Evolutionary conservation across 1,284 basidiomycete species (phyloP).

Genomic region (Trichosporon inkin): DNA sequence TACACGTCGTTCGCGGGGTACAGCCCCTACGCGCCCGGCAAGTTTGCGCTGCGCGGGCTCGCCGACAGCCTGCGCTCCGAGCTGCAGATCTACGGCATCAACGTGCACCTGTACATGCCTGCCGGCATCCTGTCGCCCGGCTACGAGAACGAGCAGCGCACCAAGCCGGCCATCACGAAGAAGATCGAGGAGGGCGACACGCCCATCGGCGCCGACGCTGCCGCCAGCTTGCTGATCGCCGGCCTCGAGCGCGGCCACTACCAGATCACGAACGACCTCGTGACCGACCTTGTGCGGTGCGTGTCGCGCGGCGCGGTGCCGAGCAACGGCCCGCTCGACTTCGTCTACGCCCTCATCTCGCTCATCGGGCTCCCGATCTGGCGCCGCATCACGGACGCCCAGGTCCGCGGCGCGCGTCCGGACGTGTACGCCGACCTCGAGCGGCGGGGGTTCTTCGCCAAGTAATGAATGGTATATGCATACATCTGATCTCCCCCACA

Average conservation of each 20-base stretch:
- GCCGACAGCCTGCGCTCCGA: conserved; percentile 83
- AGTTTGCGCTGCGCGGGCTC: conserved; percentile 81
- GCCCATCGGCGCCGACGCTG: conserved; percentile 63
- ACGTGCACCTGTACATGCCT: conserved; percentile 82
- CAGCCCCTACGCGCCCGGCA: conserved; percentile 78
- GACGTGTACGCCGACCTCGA: conserved; percentile 28
- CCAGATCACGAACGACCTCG: conserved; percentile 71
- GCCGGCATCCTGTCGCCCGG: conserved; percentile 80
- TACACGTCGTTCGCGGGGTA: conserved; percentile 81
- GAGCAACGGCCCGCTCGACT: conserved; percentile 60
- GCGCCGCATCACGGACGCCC: conserved; percentile 41
- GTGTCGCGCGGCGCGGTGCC: conserved; percentile 67
- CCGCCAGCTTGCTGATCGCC: conserved; percentile 62
- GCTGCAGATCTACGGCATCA: conserved; percentile 64
- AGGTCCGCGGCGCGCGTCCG: conserved; percentile 22
- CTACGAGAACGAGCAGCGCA: conserved; percentile 71
- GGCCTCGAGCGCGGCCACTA: conserved; percentile 68
- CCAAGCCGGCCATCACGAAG: conserved; percentile 72
- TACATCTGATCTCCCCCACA: not conserved
- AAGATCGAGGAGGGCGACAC: conserved; percentile 77
- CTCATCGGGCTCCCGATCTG: conserved; percentile 50
- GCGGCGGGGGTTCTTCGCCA: conserved; percentile 22
- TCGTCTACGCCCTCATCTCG: conserved; percentile 51
- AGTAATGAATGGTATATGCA: not conserved
- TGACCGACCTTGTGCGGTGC: conserved; percentile 65